Base-by-base conservation (phyloP, 2,329 filamentous ascomycete species). In the Daldinia sp. region DNA sequence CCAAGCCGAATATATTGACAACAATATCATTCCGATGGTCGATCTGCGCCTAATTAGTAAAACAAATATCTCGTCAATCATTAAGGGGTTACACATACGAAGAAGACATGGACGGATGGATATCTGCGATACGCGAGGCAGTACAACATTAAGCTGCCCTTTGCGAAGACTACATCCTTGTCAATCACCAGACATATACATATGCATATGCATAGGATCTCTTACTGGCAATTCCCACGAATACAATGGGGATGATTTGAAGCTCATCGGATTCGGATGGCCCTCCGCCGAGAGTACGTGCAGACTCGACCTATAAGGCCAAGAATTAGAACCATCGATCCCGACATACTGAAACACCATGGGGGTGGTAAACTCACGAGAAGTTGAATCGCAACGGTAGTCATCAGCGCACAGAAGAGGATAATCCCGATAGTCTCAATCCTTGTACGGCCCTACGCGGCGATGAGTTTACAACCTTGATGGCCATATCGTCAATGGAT, bases 401-500 rank as follows among this genome's bases (percentile, higher is more conserved):
- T 88, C 85, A 89, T 89, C 61, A 89, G 77, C 41, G 86, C 85
- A 65, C 86, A 88, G 74, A 89, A 89, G 45, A 89, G 81, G 68
- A 90, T 86, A 64, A 89, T 86, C 25, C 86, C 87, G 60, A 89
- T 81, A 2, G 87, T 88, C 75, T 89, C 87, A 55, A 89, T 84
- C 58, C 87, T 81, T 3, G 82, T 87, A 6, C 87, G 83, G 39
- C 85, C 87, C 78, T 81, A 68, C 15, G 35, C 23, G 13, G 25
- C 34, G 50, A 64, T 64, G 47, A 58, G 53, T 58, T 27, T 35
- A 47, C 32, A 37, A 55, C 57, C 47, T 45, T 52, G 29, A 66
- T 57, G 29, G 53, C 53, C 55, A 60, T 52, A 54, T 13, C 5
- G 48, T 54, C 60, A 25, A 34, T 17, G 48, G 23, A 19, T 25